Evolutionary conservation across 805 yeast genomes (phyloP), one percentile per base, ranked within the genome.

Genomic region (Debaryomyces prosopidis): DNA sequence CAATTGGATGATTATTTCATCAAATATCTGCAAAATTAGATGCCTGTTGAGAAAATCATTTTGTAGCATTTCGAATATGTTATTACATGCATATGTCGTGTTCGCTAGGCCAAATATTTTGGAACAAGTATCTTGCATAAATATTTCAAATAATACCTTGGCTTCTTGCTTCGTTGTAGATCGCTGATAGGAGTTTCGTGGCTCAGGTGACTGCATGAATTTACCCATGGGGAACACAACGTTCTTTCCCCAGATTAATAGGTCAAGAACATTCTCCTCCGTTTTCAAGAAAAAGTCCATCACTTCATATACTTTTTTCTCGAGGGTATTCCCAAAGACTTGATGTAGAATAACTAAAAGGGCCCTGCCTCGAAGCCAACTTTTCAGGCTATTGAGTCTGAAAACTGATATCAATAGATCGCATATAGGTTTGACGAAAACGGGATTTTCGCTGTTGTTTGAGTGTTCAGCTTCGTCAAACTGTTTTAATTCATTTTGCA

Each of bases 361-460:
- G 0, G 97, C 96, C 36, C 90, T 72, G 0, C 96, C 97, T 43
- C 96, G 70, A 1, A 91, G 64, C 96, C 96, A 89, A 39, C 82
- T 80, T 39, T 81, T 82, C 1, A 87, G 75, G 14, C 70, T 73
- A 43, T 81, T 79, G 17, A 88, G 63, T 26, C 87, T 81, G 63
- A 91, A 91, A 1, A 89, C 57, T 0, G 85, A 71, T 15, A 88
- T 76, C 42, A 90, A 75, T 9, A 89, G 59, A 50, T 89, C 96
- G 51, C 92, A 84, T 2, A 91, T 82, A 0, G 96, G 95, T 56
- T 83, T 85, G 11, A 89, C 85, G 63, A 88, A 88, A 0, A 86
- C 73, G 20, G 60, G 66, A 32, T 49, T 56, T 4, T 37, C 15
- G 7, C 37, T 42, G 23, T n/a, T 40, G 2, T 26, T 42, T 8